These are phyloP conservation scores for Pseudogymnoascus destructans DNA, from an alignment of 2,329 filamentous ascomycete genomes.

Conservation along the genomic window DNA sequence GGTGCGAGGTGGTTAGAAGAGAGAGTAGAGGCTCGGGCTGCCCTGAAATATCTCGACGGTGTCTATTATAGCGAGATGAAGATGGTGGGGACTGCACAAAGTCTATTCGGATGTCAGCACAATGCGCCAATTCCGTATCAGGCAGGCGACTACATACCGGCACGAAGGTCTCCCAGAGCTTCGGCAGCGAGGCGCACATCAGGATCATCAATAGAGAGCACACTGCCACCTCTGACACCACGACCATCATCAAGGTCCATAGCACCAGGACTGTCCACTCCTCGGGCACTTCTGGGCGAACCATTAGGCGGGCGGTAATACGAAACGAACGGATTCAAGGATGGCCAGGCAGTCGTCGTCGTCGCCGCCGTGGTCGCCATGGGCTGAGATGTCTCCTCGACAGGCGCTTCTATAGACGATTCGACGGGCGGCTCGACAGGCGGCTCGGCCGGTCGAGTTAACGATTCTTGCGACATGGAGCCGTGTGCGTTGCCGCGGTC, in stretches of 20 bases:
- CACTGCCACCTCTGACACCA: conserved; percentile 23
- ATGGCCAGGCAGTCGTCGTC: neutral
- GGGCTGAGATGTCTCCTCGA: neutral
- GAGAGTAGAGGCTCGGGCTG: conserved; percentile 69
- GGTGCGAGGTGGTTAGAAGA: conserved; percentile 77
- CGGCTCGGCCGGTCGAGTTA: neutral
- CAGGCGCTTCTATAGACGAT: neutral
- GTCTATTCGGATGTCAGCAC: conserved; percentile 32
- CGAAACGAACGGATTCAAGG: neutral
- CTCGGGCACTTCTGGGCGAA: neutral
- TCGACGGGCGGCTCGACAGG: neutral
- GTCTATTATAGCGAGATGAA: neutral
- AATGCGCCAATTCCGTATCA: neutral
- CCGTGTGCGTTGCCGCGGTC: neutral
- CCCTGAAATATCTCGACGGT: conserved; percentile 12
- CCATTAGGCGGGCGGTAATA: conserved; percentile 1
- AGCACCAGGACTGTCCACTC: conserved; percentile 19
- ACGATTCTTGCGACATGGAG: neutral
- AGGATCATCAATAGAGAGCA: conserved; percentile 43
- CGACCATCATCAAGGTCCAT: conserved; percentile 25
- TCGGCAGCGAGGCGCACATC: conserved; percentile 60
- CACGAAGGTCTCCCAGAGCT: conserved; percentile 59
- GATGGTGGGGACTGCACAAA: conserved; percentile 50
- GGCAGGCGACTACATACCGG: conserved; percentile 39
- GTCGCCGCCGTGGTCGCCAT: neutral